These are phyloP conservation scores for Phytophthora sp. DNA, from an alignment of 352 stramenopile genomes.

Conservation along the genomic window DNA sequence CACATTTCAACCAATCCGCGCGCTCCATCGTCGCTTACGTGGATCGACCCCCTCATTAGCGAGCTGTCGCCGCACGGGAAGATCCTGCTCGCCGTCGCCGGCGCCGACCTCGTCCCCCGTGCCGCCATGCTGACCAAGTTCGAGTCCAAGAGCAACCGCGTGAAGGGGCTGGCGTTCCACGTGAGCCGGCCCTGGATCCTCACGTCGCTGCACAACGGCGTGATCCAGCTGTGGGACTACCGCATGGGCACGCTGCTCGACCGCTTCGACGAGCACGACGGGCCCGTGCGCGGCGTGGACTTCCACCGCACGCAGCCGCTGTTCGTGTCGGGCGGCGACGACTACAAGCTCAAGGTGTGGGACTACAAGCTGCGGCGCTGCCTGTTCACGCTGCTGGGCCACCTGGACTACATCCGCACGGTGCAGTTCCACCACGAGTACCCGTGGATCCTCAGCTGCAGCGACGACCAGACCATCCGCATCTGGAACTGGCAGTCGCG, in stretches of 20 bases:
- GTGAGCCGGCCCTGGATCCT: slow-evolving; percentile 98
- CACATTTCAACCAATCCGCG: slow-evolving; percentile 12
- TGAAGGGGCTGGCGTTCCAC: slow-evolving; percentile 99
- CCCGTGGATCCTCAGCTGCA: slow-evolving; percentile 98
- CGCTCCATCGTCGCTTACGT: slow-evolving; percentile 7
- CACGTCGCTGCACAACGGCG: slow-evolving; percentile 99
- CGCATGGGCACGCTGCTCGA: slow-evolving; percentile 99
- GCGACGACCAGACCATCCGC: slow-evolving; percentile 99
- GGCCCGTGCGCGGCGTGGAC: slow-evolving; percentile 98
- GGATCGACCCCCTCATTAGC: slow-evolving; percentile 18
- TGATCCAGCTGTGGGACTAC: slow-evolving; percentile 99
- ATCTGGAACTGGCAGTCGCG: slow-evolving; percentile 99
- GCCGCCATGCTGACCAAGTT: slow-evolving; percentile 98
- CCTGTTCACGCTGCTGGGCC: slow-evolving; percentile 98
- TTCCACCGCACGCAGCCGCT: slow-evolving; percentile 98
- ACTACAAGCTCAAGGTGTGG: slow-evolving; percentile 99
- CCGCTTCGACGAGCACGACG: slow-evolving; percentile 99
- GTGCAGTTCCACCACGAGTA: slow-evolving; percentile 99
- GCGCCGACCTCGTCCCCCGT: not conserved
- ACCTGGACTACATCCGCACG: slow-evolving; percentile 99
- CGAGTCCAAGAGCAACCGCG: slow-evolving; percentile 99
- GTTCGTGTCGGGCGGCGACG: slow-evolving; percentile 98
- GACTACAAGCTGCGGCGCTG: slow-evolving; percentile 99
- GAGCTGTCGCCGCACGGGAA: slow-evolving; percentile 1
- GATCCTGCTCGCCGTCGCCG: slow-evolving; percentile 1